phyloP scores from a whole-genome alignment of 306 rosid species.

The Geum urbanum region DNA sequence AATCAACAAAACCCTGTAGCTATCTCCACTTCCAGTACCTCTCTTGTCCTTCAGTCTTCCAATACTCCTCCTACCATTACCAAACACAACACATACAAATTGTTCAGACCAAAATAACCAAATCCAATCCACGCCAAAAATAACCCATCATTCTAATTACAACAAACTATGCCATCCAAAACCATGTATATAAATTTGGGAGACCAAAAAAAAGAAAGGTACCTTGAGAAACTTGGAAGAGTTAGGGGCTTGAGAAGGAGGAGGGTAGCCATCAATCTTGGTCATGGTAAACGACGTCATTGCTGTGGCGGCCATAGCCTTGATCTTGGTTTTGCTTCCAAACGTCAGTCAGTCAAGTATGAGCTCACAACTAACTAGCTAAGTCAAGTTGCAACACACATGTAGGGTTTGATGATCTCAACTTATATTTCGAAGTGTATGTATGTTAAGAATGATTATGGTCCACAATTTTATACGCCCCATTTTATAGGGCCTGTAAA shows the following conservation, averaged over 20 bases:
- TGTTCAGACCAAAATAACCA: not conserved
- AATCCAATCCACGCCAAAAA: not conserved
- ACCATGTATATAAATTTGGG: too few species aligned
- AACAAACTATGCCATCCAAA: not conserved
- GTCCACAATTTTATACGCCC: not conserved
- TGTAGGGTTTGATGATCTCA: too few species aligned
- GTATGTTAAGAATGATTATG: too few species aligned
- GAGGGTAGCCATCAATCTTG: not conserved
- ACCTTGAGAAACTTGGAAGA: slow-evolving; percentile 1
- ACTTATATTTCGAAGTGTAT: too few species aligned
- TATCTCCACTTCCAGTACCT: slow-evolving; percentile 27
- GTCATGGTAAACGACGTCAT: not conserved
- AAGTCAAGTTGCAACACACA: too few species aligned
- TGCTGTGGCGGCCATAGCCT: not conserved
- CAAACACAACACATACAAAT: not conserved
- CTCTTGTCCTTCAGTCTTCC: slow-evolving; percentile 18
- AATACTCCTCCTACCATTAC: slow-evolving; percentile 20
- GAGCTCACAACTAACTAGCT: too few species aligned
- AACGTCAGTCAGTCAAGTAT: too few species aligned
- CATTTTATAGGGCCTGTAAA: not conserved
- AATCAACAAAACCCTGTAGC: slow-evolving; percentile 27
- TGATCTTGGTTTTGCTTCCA: too few species aligned
- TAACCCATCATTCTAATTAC: not conserved
- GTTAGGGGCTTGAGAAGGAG: not conserved
- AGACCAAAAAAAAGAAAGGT: too few species aligned